phyloP scores from a whole-genome alignment of 306 rosid genomes.

The Arachis stenosperma region DNA sequence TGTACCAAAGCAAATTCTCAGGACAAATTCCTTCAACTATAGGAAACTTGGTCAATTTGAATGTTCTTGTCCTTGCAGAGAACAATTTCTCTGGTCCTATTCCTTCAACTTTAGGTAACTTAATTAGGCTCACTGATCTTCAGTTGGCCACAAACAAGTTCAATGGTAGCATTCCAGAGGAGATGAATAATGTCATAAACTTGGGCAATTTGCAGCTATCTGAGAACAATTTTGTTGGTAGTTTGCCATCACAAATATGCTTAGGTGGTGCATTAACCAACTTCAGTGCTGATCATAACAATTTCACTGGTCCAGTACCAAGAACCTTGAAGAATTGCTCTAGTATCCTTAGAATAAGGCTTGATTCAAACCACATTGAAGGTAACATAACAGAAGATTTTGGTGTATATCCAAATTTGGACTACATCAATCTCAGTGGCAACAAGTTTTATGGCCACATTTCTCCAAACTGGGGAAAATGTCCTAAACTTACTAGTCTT shows the following conservation, averaged over 20 bases:
- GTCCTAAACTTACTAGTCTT: neutral
- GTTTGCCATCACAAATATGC: neutral
- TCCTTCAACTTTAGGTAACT: slow-evolving; percentile 43
- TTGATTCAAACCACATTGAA: slow-evolving; percentile 29
- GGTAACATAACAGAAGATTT: slow-evolving; percentile 38
- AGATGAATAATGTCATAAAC: slow-evolving; percentile 13
- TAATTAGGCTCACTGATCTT: slow-evolving; percentile 13
- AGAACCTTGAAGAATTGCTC: slow-evolving; percentile 13
- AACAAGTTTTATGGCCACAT: slow-evolving; percentile 21
- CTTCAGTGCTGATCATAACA: neutral
- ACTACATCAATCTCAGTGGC: slow-evolving; percentile 32
- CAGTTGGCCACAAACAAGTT: slow-evolving; percentile 31
- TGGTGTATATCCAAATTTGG: slow-evolving; percentile 31
- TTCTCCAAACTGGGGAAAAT: slow-evolving; percentile 13
- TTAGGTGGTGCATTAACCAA: neutral
- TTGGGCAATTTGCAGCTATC: neutral
- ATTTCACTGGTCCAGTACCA: neutral
- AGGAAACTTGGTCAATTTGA: slow-evolving; percentile 40
- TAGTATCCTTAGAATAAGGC: slow-evolving; percentile 23
- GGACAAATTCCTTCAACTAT: slow-evolving; percentile 19
- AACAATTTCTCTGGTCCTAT: slow-evolving; percentile 43
- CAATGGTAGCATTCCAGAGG: slow-evolving; percentile 34
- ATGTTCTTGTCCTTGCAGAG: neutral
- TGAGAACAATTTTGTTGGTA: neutral
- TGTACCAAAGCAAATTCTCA: neutral